Percentiles rank a stretch among this genome's conserved stretches.
These are phyloP conservation scores for Zymoseptoria ardabiliae DNA, from an alignment of 2,329 filamentous ascomycete species.

Conservation along the genomic window DNA sequence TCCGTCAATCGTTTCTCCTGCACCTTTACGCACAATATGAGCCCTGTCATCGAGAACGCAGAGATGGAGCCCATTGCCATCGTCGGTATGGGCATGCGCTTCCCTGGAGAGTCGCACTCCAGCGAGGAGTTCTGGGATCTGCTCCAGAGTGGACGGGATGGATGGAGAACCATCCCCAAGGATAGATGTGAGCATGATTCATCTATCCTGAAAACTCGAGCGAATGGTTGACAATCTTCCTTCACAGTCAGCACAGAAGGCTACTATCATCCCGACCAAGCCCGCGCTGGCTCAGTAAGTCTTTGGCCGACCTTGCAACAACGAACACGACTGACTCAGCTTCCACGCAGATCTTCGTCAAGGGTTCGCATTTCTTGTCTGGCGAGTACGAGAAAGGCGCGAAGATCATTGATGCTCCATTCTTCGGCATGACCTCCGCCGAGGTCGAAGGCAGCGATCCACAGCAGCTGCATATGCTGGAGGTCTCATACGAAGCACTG, in stretches of 20 bases:
- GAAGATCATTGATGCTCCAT: conserved; percentile 8
- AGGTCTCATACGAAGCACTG: conserved; percentile 7
- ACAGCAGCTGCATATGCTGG: conserved; percentile 1
- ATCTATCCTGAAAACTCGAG: background rate
- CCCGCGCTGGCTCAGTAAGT: conserved; percentile 1
- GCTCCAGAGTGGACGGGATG: conserved; percentile 1
- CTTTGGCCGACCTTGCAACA: no score
- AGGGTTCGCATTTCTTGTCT: conserved; percentile 4
- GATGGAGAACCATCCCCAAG: background rate
- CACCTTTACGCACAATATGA: background rate
- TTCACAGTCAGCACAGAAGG: conserved; percentile 1
- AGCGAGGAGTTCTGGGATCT: conserved; percentile 3
- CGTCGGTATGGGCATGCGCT: conserved; percentile 13
- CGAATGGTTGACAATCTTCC: background rate
- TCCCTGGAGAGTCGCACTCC: conserved; percentile 5
- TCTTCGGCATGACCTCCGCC: conserved; percentile 6
- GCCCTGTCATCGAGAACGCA: background rate
- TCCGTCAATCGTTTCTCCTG: background rate
- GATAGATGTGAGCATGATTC: background rate
- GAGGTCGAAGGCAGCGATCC: conserved; percentile 3
- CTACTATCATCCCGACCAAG: conserved; percentile 3
- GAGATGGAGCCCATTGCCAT: conserved; percentile 6
- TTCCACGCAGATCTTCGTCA: background rate
- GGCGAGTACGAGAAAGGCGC: background rate
- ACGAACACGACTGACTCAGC: background rate